Base-by-base conservation (phyloP, 1,139 yeast genomes). In the Saccharomyces pastorianus region DNA sequence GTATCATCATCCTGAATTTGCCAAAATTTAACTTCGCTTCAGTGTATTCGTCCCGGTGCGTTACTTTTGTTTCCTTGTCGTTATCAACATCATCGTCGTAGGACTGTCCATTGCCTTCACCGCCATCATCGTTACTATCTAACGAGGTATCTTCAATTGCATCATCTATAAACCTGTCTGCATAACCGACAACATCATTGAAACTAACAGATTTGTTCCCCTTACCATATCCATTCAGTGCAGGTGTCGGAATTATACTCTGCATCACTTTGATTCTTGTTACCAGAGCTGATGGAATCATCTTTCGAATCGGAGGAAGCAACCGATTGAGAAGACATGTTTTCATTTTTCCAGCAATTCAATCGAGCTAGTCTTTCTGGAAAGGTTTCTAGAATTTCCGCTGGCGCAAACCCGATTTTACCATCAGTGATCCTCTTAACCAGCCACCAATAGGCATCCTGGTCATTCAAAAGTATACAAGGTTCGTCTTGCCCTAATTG, bases 401-500 rank as follows among this genome's bases (percentile, higher is more conserved):
- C 98, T 0, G 99, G 99, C 1, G 95, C 95, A 73, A 91, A 95
- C 2, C 98, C 99, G 53, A 90, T 79, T 64, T 81, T 82, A 70
- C 80, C 83, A 67, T 85, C 89, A 50, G 78, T 76, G 55, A 84
- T 76, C 61, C 88, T 82, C 57, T 84, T 79, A 28, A 93, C 91
- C 13, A 91, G 74, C 99, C 99, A 93, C 99, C 99, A 93, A 72
- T 93, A 93, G 57, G 89, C 81, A 70, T 93, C 97, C 55, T 87
- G 84, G 66, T 93, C 99, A 65, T 90, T 91, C 41, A 93, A 73
- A 38, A 93, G 73, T 50, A 81, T 76, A 58, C 95, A 93, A 1
- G 96, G 84, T 64, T 90, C 96, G 64, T 95, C 95, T 62, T 89
- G 82, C 28, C 75, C 70, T 7, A 93, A 78, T 52, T 85, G 83